These are phyloP conservation scores for Urostyla sp. DNA, from an alignment of 73 alveolate species.

Conservation along the genomic window DNA sequence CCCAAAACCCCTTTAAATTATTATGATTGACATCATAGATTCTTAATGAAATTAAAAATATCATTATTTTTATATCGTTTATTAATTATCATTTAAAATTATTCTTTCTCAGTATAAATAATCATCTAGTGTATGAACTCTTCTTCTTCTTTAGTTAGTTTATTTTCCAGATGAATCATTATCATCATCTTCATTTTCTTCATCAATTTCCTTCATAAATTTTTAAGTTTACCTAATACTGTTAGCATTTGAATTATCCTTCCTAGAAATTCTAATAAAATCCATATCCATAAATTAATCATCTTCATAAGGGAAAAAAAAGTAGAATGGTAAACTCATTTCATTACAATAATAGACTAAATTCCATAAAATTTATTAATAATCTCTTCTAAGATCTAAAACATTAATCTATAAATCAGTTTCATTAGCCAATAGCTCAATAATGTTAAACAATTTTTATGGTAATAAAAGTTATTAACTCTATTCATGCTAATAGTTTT, in stretches of 20 bases:
- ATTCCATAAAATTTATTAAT: constrained; percentile 72
- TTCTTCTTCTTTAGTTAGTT: too few species aligned
- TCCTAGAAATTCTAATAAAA: constrained; percentile 14
- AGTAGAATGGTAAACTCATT: constrained; percentile 74
- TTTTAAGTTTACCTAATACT: constrained; percentile 2
- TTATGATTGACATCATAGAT: too few species aligned
- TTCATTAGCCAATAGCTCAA: constrained; percentile 16
- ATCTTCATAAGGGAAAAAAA: constrained; percentile 80
- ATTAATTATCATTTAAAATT: too few species aligned
- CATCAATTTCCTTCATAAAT: constrained; percentile 44
- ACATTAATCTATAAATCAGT: constrained; percentile 26
- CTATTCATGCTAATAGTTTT: too few species aligned
- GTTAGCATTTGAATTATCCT: constrained; percentile 7
- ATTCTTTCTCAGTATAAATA: too few species aligned
- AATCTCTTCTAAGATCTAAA: not conserved
- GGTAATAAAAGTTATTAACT: too few species aligned
- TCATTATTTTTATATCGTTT: too few species aligned
- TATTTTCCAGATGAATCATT: not conserved
- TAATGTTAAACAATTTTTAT: too few species aligned
- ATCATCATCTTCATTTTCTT: constrained; percentile 33
- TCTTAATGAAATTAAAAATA: too few species aligned
- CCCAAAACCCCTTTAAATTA: too few species aligned
- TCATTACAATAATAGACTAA: constrained; percentile 74
- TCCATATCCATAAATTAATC: constrained; percentile 50
- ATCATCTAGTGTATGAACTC: too few species aligned